These are phyloP conservation scores for Rhodotorula sp. DNA, from an alignment of 1,284 basidiomycete genomes.

Conservation along the genomic window DNA sequence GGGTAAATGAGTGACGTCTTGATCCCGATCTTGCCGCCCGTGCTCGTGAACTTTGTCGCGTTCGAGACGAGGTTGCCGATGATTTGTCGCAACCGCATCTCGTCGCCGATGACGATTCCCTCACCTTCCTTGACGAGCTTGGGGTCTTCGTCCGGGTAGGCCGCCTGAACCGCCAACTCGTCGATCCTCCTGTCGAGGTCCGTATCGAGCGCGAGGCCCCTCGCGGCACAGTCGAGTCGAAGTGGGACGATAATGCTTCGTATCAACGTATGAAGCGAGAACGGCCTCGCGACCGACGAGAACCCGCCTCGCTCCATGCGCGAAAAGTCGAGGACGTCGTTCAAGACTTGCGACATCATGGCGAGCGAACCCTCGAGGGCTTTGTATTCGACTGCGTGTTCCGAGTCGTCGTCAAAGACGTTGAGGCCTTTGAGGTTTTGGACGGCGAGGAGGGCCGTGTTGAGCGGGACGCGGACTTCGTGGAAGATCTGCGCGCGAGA, in stretches of 20 bases:
- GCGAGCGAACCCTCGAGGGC: constrained; percentile 76
- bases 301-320: constrained; percentile 60
- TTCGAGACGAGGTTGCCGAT: constrained; percentile 52
- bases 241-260: constrained; percentile 74
- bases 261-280: constrained; percentile 79
- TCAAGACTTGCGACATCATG: constrained; percentile 81
- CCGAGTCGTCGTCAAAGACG: constrained; percentile 57
- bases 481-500: constrained; percentile 63
- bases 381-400: constrained; percentile 73
- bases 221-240: constrained; percentile 68
- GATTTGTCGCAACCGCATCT: constrained; percentile 72
- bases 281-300: constrained; percentile 68
- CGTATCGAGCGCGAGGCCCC: constrained; percentile 65
- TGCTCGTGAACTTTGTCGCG: constrained; percentile 66
- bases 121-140: constrained; percentile 54
- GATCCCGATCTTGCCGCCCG: constrained; percentile 65
- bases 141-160: constrained; percentile 48
- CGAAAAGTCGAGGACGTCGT: constrained; percentile 55
- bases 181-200: constrained; percentile 74
- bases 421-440: constrained; percentile 81
- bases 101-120: constrained; percentile 71
- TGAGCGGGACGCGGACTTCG: constrained; percentile 80
- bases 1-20: constrained; percentile 62
- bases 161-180: constrained; percentile 51
- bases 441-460: constrained; percentile 81